Evolutionary conservation across 148 eudicot species (phyloP).

Genomic region (Nepenthes gracilis): DNA sequence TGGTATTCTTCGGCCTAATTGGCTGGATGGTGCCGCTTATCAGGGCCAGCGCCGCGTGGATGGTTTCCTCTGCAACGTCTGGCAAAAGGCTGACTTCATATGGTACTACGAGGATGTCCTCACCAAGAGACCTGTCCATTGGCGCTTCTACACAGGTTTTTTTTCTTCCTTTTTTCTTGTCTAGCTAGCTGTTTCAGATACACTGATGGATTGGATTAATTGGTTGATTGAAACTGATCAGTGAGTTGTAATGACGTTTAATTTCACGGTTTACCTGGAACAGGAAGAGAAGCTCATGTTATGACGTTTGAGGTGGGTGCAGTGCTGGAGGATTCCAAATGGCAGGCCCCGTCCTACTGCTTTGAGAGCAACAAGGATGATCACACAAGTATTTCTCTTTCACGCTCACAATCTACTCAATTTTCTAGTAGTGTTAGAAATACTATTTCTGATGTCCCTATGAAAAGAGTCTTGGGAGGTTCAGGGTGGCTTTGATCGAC

Average conservation of each 20-base stretch:
- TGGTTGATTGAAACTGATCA: background rate
- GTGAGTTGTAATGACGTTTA: background rate
- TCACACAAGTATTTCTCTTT: background rate
- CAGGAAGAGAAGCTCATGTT: conserved; percentile 52
- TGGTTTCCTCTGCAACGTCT: conserved; percentile 45
- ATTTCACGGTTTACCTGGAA: background rate
- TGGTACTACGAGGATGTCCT: conserved; percentile 52
- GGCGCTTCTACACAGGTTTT: conserved; percentile 48
- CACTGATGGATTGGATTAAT: too few relatives aligned
- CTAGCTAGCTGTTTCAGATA: too few relatives aligned
- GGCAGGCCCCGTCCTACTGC: conserved; percentile 57
- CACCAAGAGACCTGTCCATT: conserved; percentile 48
- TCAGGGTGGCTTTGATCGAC: too few relatives aligned
- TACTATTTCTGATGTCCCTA: too few relatives aligned
- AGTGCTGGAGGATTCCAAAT: conserved; percentile 40
- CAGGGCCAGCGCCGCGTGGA: conserved; percentile 28
- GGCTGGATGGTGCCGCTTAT: conserved; percentile 48
- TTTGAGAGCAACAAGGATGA: conserved; percentile 16
- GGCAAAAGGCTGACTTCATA: conserved; percentile 57
- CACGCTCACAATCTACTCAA: too few relatives aligned
- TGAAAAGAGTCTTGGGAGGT: too few relatives aligned
- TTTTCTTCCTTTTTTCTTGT: background rate
- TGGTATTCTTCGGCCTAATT: conserved; percentile 44
- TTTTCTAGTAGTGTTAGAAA: too few relatives aligned
- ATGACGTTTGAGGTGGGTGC: conserved; percentile 69